Base-by-base conservation (phyloP, 164 flowering plant genomes). In the Macadamia integrifolia region DNA sequence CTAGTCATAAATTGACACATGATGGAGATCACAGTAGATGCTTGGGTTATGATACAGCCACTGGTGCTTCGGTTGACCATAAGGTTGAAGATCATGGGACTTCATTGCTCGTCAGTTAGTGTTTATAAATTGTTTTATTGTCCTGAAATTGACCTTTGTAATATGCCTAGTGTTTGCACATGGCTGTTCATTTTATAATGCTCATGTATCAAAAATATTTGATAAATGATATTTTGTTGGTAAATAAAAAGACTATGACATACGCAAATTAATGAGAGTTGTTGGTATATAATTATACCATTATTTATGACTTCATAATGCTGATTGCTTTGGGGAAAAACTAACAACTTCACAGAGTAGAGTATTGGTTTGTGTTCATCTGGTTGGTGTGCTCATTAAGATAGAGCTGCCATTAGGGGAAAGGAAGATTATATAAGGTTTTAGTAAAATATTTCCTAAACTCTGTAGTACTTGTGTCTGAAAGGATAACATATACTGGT, bases 31-130 rank as follows among this genome's bases (percentile, higher is more conserved):
- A 77, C n/a, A 71, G 72, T 72, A 72, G 63, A 46, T 73, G 76
- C 71, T 58, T 80, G 69, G 83, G 31, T 40, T 48, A 32, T 71
- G 75, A 74, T 72, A 78, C 71, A 65, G 31, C n/a, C 62, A 60
- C 62, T 32, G 76, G 17, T 61, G 73, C 72, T 73, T 67, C 70
- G 9, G 1, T 75, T 30, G 83, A 78, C 52, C 69, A 57, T 72
- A 78, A 87, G 93, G 97, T 89, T 70, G 72, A 52, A 76, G 57
- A 2, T 53, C 18, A 11, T 53, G 11, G 11, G 61, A 28, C 55
- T 31, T 1, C 6, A 35, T 18, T 61, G 14, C 60, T 42, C 15
- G 13, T 1, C 7, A 4, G 7, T n/a, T 46, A 35, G 9, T 9
- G 40, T 35, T 35, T 46, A 9, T 11, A 46, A 49, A 7, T 31